Base-by-base conservation (phyloP, 2,329 filamentous ascomycete species). In the Pleomassaria siparia region DNA sequence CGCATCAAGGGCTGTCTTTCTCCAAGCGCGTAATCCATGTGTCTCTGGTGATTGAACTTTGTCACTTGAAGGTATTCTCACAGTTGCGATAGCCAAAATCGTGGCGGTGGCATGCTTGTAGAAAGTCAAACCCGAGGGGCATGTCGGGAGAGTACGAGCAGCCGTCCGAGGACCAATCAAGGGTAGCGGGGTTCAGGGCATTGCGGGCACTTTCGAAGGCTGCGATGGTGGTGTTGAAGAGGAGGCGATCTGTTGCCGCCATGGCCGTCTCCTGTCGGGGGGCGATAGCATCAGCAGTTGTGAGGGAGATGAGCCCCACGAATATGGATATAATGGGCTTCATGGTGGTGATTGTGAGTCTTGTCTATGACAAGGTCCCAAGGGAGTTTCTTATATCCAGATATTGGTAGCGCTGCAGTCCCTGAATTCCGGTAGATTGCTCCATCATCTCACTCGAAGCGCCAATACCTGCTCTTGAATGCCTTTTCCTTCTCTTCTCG, bases 71-170 rank as follows among this genome's bases (percentile, higher is more conserved):
- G n/a, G n/a, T n/a, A n/a, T n/a, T n/a, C n/a, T n/a, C n/a, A n/a
- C n/a, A 82, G 66, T 83, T 83, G 15, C 72, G 66, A 50, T 66
- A 64, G 4, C 79, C 79, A 60, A 83, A 83, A 56, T 83, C 80
- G 50, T 83, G 80, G 6, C 80, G 77, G 49, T 78, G 63, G 67
- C 61, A 64, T 1, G 52, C 51, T 18, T 50, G 25, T 18, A 57
- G 35, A 51, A 72, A 72, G 39, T 70, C 45, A 44, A 66, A 70
- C 5, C 67, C 67, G 21, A 46, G 35, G 11, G 44, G 68, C 9
- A 62, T 56, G 21, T 73, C 68, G 0, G 66, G 66, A 6, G 64
- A 66, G 2, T 20, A 40, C 7, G 58, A 61, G 55, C 72, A 74
- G 18, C 67, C 68, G 47, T 74, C 62, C n/a, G 62, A 64, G 11